Percentiles rank a stretch among this genome's conserved stretches.
These are phyloP conservation scores for Penicillium fuscoglaucum DNA, from an alignment of 2,329 filamentous ascomycete species.

Conservation along the genomic window DNA sequence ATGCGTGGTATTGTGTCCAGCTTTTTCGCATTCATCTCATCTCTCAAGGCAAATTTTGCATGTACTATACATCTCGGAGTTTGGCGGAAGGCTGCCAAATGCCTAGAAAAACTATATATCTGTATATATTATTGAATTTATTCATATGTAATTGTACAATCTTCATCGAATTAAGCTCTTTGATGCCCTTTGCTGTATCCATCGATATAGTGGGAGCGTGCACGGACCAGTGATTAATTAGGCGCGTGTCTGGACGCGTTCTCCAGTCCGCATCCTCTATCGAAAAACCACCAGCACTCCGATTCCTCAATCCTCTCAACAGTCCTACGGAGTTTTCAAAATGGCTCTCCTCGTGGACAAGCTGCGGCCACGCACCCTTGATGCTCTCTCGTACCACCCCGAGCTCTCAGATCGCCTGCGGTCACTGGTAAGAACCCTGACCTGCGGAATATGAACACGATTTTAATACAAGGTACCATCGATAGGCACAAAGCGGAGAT, in stretches of 20 bases:
- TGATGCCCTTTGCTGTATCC: neutral
- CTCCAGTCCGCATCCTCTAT: conserved; percentile 19
- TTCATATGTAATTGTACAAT: neutral
- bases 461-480: conserved; percentile 13
- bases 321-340: conserved; percentile 13
- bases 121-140: conserved; percentile 3
- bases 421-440: conserved; percentile 66
- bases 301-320: neutral
- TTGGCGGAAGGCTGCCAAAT: conserved; percentile 1
- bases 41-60: conserved; percentile 16
- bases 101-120: conserved; percentile 3
- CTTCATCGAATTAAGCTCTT: neutral
- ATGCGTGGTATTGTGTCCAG: neutral
- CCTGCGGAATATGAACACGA: neutral
- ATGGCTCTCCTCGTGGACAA: conserved; percentile 69
- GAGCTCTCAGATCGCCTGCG: conserved; percentile 84
- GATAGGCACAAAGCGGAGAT: conserved; percentile 88
- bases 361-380: conserved; percentile 54
- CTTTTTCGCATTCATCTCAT: conserved; percentile 14
- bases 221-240: conserved; percentile 42
- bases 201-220: conserved; percentile 15
- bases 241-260: conserved; percentile 43
- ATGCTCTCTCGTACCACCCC: conserved; percentile 76
- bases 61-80: conserved; percentile 23
- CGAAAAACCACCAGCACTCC: conserved; percentile 4